Conservation (phyloP, 2,329 filamentous ascomycete species). For the Hymenoscyphus occultus region DNA sequence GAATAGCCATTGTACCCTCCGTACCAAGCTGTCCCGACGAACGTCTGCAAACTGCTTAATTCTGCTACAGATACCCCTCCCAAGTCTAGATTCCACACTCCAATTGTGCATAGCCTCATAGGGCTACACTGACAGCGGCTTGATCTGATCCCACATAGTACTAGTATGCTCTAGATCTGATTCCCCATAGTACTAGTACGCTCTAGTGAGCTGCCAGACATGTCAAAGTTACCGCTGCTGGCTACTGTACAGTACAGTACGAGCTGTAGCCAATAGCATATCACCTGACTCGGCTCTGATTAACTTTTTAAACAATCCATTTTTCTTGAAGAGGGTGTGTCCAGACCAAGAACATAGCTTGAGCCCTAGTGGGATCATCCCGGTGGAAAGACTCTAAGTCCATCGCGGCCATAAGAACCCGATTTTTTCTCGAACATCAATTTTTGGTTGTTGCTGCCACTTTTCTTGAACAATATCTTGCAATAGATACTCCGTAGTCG, state of each 20-base stretch:
- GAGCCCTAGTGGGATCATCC: not conserved
- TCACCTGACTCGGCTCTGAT: not conserved
- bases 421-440: not conserved
- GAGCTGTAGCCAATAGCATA: not conserved
- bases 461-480: not conserved
- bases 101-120: not conserved
- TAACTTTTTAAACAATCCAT: not conserved
- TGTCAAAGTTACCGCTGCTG: too few species aligned
- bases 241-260: too few species aligned
- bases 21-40: too few species aligned
- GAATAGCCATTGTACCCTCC: too few species aligned
- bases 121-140: not conserved
- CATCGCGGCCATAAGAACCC: not conserved
- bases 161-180: not conserved
- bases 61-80: too few species aligned
- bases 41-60: too few species aligned
- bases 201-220: too few species aligned
- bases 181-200: not conserved
- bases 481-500: not conserved
- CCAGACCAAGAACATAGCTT: not conserved
- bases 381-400: not conserved
- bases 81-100: too few species aligned
- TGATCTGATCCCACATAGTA: not conserved
- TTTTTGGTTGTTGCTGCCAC: not conserved
- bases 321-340: not conserved